phyloP scores from a whole-genome alignment of 2,329 filamentous ascomycete genomes.

The Dactylellina haptotyla region DNA sequence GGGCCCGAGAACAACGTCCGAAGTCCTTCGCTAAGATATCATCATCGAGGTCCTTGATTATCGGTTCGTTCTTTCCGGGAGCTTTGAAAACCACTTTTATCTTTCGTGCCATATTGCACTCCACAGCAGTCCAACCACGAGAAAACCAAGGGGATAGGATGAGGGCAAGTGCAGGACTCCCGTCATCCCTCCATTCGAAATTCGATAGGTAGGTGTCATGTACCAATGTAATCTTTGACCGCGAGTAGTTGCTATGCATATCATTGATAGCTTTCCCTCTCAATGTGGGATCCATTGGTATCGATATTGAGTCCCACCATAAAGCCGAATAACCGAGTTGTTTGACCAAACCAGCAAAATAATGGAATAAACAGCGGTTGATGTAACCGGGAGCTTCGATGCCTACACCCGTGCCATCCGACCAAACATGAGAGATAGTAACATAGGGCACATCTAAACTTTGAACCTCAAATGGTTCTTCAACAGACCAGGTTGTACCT shows the following conservation, averaged over 20 bases:
- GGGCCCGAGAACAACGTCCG: conserved; percentile 25
- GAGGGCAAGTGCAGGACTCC: conserved; percentile 56
- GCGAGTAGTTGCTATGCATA: conserved; percentile 59
- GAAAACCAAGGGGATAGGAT: conserved; percentile 58
- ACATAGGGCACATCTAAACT: conserved; percentile 28
- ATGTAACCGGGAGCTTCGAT: conserved; percentile 55
- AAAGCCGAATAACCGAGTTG: conserved; percentile 56
- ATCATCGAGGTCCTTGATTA: conserved; percentile 50
- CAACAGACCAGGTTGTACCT: conserved; percentile 24
- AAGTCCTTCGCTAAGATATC: conserved; percentile 44
- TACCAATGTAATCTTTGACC: conserved; percentile 55
- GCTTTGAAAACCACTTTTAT: conserved; percentile 53
- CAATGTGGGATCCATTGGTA: conserved; percentile 54
- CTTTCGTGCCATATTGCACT: conserved; percentile 53
- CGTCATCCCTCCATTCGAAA: conserved; percentile 55
- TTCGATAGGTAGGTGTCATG: conserved; percentile 54
- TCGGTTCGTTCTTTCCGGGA: conserved; percentile 2
- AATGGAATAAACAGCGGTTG: conserved; percentile 58
- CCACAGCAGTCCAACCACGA: conserved; percentile 58
- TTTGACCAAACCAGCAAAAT: conserved; percentile 55
- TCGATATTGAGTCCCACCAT: conserved; percentile 60
- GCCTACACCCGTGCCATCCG: conserved; percentile 59
- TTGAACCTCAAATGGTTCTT: conserved; percentile 24
- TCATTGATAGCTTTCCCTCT: conserved; percentile 52
- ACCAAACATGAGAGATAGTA: conserved; percentile 60